These are phyloP conservation scores for Keithomyces neogunnii DNA, from an alignment of 2,329 filamentous ascomycete species.

Conservation along the genomic window DNA sequence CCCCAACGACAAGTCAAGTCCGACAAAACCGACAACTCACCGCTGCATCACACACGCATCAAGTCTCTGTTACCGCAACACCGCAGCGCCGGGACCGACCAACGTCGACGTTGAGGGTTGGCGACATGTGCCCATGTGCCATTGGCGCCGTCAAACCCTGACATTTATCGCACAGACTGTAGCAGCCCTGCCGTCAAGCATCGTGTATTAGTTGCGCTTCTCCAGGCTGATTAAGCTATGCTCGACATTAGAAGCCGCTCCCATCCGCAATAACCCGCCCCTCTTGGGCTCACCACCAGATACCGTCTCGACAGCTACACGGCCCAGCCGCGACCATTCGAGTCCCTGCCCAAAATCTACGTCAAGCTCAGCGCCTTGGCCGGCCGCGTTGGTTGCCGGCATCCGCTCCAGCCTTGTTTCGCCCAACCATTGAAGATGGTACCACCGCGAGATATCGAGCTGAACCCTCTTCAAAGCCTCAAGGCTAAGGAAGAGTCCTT, in stretches of 20 bases:
- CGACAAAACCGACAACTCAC: too few species aligned
- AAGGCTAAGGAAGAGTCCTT: slow-evolving; percentile 51
- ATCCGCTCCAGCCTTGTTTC: background rate
- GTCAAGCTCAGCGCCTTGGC: background rate
- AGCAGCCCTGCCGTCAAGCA: background rate
- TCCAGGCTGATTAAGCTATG: too few species aligned
- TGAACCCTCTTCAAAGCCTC: slow-evolving; percentile 49
- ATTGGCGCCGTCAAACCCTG: background rate
- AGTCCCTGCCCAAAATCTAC: background rate
- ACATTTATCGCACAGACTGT: background rate
- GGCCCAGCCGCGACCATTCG: background rate
- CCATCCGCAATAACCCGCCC: background rate
- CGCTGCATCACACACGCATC: too few species aligned
- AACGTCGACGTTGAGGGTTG: background rate
- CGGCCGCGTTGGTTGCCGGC: background rate
- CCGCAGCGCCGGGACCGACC: background rate
- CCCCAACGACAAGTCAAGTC: too few species aligned
- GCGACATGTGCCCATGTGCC: background rate
- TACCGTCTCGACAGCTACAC: background rate
- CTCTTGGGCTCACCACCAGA: background rate
- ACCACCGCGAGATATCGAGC: slow-evolving; percentile 37
- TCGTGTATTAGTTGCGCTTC: too few species aligned
- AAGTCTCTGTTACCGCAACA: too few species aligned
- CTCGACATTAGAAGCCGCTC: too few species aligned
- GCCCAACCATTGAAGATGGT: slow-evolving; percentile 25